Conservation (phyloP, 495 filamentous ascomycete genomes). For the Tuber microsphaerosporum region DNA sequence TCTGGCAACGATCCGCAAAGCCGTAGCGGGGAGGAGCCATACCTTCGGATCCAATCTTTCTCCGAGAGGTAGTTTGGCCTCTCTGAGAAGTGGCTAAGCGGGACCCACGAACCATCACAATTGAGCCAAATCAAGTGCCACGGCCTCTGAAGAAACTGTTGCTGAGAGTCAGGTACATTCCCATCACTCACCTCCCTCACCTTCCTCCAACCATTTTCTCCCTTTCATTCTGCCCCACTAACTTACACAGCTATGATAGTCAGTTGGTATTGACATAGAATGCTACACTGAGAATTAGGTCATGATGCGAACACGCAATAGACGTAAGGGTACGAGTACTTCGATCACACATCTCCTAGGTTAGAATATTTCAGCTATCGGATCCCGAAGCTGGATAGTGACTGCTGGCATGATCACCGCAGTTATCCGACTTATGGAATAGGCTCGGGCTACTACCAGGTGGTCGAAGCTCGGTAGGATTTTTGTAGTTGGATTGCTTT, state of each 20-base stretch:
- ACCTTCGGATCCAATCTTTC: constrained; percentile 54
- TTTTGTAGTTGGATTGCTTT: constrained; percentile 3
- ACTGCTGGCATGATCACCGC: constrained; percentile 49
- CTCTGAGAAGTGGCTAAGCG: constrained; percentile 65
- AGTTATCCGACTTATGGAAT: constrained; percentile 74
- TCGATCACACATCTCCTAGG: constrained; percentile 98
- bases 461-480: constrained; percentile 73
- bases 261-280: not conserved
- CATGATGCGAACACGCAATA: constrained; percentile 75
- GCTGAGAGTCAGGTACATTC: constrained; percentile 14
- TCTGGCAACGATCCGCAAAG: constrained; percentile 54
- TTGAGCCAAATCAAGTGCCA: constrained; percentile 47
- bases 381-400: constrained; percentile 49
- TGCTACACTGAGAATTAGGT: constrained; percentile 45
- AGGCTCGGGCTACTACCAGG: constrained; percentile 83
- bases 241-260: not conserved
- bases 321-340: constrained; percentile 68
- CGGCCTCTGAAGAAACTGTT: constrained; percentile 12
- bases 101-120: constrained; percentile 65
- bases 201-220: constrained; percentile 2
- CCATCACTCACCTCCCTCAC: not conserved
- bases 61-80: constrained; percentile 49
- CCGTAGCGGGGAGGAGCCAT: constrained; percentile 56
- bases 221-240: constrained; percentile 24
- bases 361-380: constrained; percentile 73